Conservation (phyloP, 1,139 yeast species). For the Yamadazyma conglobata region DNA sequence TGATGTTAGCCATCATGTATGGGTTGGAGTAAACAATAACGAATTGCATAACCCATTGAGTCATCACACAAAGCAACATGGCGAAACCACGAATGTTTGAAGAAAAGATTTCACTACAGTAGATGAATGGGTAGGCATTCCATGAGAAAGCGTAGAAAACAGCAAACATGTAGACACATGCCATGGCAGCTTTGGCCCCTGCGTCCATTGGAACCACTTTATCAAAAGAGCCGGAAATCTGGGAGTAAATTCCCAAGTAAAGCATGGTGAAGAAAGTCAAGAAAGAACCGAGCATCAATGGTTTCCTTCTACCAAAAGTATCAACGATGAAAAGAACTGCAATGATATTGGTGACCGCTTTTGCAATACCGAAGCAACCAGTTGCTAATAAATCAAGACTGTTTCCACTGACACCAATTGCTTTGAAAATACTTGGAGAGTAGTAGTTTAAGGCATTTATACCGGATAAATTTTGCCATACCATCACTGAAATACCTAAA, state of each 20-base stretch:
- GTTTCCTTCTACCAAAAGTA: constrained; percentile 15
- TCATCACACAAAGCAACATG: constrained; percentile 43
- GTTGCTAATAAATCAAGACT: constrained; percentile 25
- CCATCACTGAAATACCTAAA: constrained; percentile 27
- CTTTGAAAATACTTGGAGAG: constrained; percentile 12
- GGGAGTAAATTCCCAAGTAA: constrained; percentile 43
- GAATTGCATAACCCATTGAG: constrained; percentile 43
- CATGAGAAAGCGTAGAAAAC: constrained; percentile 46
- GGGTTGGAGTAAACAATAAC: constrained; percentile 38
- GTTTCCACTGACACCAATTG: constrained; percentile 12
- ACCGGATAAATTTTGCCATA: constrained; percentile 20
- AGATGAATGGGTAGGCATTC: constrained; percentile 46
- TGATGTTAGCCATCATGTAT: constrained; percentile 36
- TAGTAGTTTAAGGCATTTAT: constrained; percentile 32
- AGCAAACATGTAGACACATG: constrained; percentile 42
- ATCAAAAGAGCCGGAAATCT: constrained; percentile 29
- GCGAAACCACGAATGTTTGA: constrained; percentile 41
- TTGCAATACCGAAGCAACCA: constrained; percentile 20
- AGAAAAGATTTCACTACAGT: constrained; percentile 42
- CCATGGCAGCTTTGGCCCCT: constrained; percentile 44
- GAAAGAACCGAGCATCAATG: constrained; percentile 44
- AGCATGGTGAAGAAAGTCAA: constrained; percentile 40
- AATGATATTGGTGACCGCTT: constrained; percentile 12
- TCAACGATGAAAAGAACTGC: constrained; percentile 12
- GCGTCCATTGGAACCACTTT: constrained; percentile 33